Evolutionary conservation across 2,329 filamentous ascomycete genomes (phyloP).

Genomic region (Neoscytalidium dimidiatum): DNA sequence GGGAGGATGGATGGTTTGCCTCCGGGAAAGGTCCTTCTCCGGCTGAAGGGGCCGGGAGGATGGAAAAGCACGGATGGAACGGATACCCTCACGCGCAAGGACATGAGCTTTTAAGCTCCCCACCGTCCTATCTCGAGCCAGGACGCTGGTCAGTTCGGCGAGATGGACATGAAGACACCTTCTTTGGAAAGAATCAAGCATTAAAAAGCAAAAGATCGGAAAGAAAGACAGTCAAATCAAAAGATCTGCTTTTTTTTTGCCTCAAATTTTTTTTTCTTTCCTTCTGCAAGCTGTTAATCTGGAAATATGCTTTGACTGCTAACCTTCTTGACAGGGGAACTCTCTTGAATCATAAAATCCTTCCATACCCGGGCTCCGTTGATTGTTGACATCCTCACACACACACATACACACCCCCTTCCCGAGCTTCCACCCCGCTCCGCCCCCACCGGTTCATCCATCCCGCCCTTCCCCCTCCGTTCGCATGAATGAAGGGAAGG

Average conservation of each 20-base stretch:
- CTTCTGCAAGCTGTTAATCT: background rate
- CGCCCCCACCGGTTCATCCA: background rate
- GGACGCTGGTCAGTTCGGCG: slow-evolving; percentile 3
- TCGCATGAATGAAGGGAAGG: background rate
- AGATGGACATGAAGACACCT: background rate
- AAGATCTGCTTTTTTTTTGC: background rate
- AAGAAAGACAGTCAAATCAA: background rate
- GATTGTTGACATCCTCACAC: background rate
- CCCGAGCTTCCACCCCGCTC: background rate
- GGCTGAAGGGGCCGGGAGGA: background rate
- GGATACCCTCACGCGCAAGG: slow-evolving; percentile 9
- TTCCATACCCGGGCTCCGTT: background rate
- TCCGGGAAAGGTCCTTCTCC: background rate
- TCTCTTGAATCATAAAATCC: background rate
- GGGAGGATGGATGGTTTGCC: background rate
- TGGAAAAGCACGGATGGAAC: background rate
- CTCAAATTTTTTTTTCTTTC: background rate
- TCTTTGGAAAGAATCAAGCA: background rate
- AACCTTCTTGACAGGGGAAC: background rate
- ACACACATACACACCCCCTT: background rate
- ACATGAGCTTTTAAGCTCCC: background rate
- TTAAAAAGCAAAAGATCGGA: background rate
- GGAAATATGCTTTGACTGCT: background rate
- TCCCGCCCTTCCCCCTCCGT: background rate
- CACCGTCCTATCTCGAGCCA: background rate